These are phyloP conservation scores for Aspergillus spinulosporus DNA, from an alignment of 2,329 filamentous ascomycete genomes.

Conservation along the genomic window DNA sequence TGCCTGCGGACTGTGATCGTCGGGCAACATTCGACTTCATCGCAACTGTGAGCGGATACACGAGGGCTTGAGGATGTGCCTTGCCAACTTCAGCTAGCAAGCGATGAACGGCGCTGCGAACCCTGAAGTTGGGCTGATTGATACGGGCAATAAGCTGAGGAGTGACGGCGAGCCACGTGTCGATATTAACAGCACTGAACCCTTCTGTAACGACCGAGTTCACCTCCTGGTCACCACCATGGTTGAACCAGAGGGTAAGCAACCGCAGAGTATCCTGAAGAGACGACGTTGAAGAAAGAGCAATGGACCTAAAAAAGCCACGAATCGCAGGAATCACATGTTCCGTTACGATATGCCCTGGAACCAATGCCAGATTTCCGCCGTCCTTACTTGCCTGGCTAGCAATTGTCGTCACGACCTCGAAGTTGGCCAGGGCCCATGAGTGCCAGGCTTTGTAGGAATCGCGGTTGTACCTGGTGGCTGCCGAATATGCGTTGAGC, in stretches of 20 bases:
- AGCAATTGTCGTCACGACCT: conserved; percentile 84
- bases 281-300: conserved; percentile 85
- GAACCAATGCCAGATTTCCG: conserved; percentile 50
- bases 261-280: conserved; percentile 92
- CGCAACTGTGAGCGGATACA: conserved; percentile 94
- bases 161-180: conserved; percentile 98
- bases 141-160: conserved; percentile 96
- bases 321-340: conserved; percentile 93
- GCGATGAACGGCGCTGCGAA: conserved; percentile 88
- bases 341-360: conserved; percentile 70
- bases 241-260: conserved; percentile 92
- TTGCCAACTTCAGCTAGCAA: conserved; percentile 89
- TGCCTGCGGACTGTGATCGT: conserved; percentile 80
- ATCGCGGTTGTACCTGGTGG: conserved; percentile 87
- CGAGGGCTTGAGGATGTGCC: conserved; percentile 90
- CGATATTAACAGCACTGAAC: conserved; percentile 86
- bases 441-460: conserved; percentile 99
- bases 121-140: conserved; percentile 87
- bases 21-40: conserved; percentile 92
- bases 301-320: conserved; percentile 97
- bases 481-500: conserved; percentile 83
- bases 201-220: conserved; percentile 86
- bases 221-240: conserved; percentile 85
- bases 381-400: conserved; percentile 63
- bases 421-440: conserved; percentile 97